Conservation (phyloP, 257 asterid genomes). For the Verbascum thapsus region DNA sequence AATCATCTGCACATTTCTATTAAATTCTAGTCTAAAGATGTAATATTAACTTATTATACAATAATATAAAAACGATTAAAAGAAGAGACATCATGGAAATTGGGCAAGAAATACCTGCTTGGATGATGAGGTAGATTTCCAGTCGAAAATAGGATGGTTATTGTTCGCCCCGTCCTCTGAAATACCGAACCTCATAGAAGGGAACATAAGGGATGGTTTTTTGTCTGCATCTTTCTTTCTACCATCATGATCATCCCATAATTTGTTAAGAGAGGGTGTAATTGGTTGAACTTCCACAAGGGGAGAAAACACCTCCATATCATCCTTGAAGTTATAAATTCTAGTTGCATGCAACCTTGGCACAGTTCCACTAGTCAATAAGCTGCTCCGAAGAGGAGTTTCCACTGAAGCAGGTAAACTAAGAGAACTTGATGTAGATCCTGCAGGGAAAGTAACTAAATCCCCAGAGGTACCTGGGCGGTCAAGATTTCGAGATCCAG, state of each 20-base stretch:
- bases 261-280: slow-evolving; percentile 82
- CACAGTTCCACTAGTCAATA: slow-evolving; percentile 65
- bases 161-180: slow-evolving; percentile 67
- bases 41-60: background rate
- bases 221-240: slow-evolving; percentile 64
- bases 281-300: slow-evolving; percentile 93
- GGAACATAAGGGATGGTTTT: slow-evolving; percentile 56
- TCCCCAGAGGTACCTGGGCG: slow-evolving; percentile 63
- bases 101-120: slow-evolving; percentile 60
- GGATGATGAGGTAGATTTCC: slow-evolving; percentile 64
- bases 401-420: slow-evolving; percentile 57
- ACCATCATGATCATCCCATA: slow-evolving; percentile 68
- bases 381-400: slow-evolving; percentile 69
- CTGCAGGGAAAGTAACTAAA: slow-evolving; percentile 55
- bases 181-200: slow-evolving; percentile 73
- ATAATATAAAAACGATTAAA: background rate
- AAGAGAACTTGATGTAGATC: slow-evolving; percentile 48
- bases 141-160: slow-evolving; percentile 62
- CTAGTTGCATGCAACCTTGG: slow-evolving; percentile 80
- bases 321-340: slow-evolving; percentile 85
- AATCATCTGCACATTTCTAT: slow-evolving; percentile 10
- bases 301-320: slow-evolving; percentile 97
- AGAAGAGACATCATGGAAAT: slow-evolving; percentile 18
- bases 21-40: slow-evolving; percentile 7
- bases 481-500: slow-evolving; percentile 68